Base-by-base conservation (phyloP, 2,329 filamentous ascomycete genomes). In the Ophiosphaerella herpotricha region DNA sequence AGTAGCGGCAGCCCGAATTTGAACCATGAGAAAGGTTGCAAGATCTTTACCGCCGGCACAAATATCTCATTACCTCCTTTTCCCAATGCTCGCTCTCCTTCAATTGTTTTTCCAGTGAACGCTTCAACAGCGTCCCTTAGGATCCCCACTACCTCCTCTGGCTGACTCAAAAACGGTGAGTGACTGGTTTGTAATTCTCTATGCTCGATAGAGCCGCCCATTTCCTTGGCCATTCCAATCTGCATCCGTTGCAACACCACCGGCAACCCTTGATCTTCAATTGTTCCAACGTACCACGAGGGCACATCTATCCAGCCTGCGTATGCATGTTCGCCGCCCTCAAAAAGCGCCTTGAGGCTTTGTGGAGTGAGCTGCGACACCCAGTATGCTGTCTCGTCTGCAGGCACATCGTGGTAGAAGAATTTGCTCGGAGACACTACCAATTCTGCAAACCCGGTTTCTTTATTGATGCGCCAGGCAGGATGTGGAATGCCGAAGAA, bases 331-430 rank as follows among this genome's bases (percentile, higher is more conserved):
- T 81, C 76, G 0, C 74, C 74, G 0, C 77, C 79, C 32, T 78
- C 75, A 4, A 73, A 75, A n/a, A 81, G 56, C 0, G 78, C 59
- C 40, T 77, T 78, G 7, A 79, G 58, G 3, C 72, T 73, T 16
- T 82, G 78, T 0, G 55, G 58, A 0, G 60, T 68, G 5, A 82
- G 75, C 49, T 75, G 71, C 0, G 59, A 61, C 1, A 73, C 71
- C 76, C 78, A 80, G 35, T 66, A 65, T 3, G 74, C 64, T 0
- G 66, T 76, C 43, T 82, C 79, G 1, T 76, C 72, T 0, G 53
- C 59, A 0, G 78, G 69, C 0, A 82, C 50, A 59, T 83, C 80
- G 51, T 82, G 78, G 49, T 82, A 83, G 48, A 82, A 78, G 2
- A 81, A 53, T 5, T 79, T 65, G 6, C 71, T 55, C 0, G 76